These are phyloP conservation scores for Acaromyces ingoldii DNA, from an alignment of 1,284 basidiomycete genomes.

Conservation along the genomic window DNA sequence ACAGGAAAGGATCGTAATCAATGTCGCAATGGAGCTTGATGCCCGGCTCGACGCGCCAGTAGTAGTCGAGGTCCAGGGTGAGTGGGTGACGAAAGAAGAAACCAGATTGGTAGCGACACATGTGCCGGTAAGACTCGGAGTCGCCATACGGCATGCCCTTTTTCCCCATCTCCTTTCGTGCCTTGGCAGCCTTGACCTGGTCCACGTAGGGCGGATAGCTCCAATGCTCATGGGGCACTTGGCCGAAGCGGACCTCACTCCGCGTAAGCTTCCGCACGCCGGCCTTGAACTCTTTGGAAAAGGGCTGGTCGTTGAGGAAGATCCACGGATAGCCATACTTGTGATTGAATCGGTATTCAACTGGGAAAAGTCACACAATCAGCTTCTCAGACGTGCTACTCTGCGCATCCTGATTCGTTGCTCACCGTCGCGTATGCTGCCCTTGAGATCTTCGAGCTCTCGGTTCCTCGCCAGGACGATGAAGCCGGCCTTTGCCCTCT, in stretches of 20 bases:
- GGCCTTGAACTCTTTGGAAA: background rate
- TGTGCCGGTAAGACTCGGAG: slow-evolving; percentile 9
- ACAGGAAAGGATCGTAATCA: slow-evolving; percentile 11
- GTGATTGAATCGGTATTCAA: slow-evolving; percentile 1
- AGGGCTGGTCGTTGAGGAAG: slow-evolving; percentile 3
- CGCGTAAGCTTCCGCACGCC: background rate
- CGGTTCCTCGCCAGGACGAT: background rate
- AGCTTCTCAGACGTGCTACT: too few species aligned
- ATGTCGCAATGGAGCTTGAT: slow-evolving; percentile 3
- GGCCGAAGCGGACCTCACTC: slow-evolving; percentile 5
- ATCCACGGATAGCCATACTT: slow-evolving; percentile 4
- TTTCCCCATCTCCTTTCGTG: background rate
- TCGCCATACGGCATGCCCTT: background rate
- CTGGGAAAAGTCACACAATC: too few species aligned
- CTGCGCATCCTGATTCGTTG: too few species aligned
- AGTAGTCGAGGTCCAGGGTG: slow-evolving; percentile 13
- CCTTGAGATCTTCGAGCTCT: background rate
- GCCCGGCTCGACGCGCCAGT: slow-evolving; percentile 21
- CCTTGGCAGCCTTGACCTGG: background rate
- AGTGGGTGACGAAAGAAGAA: slow-evolving; percentile 18
- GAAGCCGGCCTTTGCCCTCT: background rate
- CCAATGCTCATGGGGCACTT: slow-evolving; percentile 8
- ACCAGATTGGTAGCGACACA: slow-evolving; percentile 13
- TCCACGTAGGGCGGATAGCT: background rate
- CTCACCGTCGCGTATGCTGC: background rate